A percentile compares a stretch with the other conserved stretches of the same genome.
phyloP scores from a whole-genome alignment of 495 filamentous ascomycete species.

The Mytilinidion resinicola region DNA sequence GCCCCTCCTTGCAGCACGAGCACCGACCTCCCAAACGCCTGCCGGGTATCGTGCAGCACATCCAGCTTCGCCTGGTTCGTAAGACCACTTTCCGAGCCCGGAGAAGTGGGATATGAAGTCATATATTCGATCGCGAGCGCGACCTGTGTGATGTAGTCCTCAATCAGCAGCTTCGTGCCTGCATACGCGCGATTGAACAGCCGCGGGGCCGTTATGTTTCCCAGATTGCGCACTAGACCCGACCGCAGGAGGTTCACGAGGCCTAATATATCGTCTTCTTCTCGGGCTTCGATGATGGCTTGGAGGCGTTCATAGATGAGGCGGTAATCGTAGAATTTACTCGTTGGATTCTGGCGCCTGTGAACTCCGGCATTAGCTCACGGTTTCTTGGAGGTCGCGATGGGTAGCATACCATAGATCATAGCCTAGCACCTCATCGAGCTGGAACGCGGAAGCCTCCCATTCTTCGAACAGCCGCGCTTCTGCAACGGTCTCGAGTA shows the following conservation, averaged over 20 bases:
- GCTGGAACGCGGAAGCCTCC: constrained; percentile 69
- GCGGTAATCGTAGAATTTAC: constrained; percentile 79
- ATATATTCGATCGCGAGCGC: constrained; percentile 75
- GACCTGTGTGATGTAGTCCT: constrained; percentile 83
- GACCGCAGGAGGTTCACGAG: constrained; percentile 76
- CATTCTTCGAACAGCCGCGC: constrained; percentile 74
- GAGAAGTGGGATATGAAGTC: constrained; percentile 58
- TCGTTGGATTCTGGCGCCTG: constrained; percentile 75
- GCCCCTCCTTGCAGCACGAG: constrained; percentile 86
- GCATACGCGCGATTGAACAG: constrained; percentile 81
- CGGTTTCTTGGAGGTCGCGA: background rate
- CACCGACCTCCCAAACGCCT: constrained; percentile 81
- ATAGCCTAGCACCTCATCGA: constrained; percentile 70
- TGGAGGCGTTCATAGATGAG: constrained; percentile 75
- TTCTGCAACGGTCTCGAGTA: constrained; percentile 52
- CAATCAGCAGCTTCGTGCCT: constrained; percentile 84
- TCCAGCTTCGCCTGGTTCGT: constrained; percentile 82
- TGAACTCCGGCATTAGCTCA: background rate
- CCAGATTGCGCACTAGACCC: constrained; percentile 83
- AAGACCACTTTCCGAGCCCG: constrained; percentile 51
- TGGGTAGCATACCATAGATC: constrained; percentile 64
- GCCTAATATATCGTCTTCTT: constrained; percentile 65
- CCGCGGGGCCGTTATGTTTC: constrained; percentile 79
- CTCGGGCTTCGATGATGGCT: constrained; percentile 65
- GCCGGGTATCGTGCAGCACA: constrained; percentile 80